Evolutionary conservation across 1,284 basidiomycete genomes (phyloP), one percentile per base, ranked within the genome.

Genomic region (Pseudozyma sp.): DNA sequence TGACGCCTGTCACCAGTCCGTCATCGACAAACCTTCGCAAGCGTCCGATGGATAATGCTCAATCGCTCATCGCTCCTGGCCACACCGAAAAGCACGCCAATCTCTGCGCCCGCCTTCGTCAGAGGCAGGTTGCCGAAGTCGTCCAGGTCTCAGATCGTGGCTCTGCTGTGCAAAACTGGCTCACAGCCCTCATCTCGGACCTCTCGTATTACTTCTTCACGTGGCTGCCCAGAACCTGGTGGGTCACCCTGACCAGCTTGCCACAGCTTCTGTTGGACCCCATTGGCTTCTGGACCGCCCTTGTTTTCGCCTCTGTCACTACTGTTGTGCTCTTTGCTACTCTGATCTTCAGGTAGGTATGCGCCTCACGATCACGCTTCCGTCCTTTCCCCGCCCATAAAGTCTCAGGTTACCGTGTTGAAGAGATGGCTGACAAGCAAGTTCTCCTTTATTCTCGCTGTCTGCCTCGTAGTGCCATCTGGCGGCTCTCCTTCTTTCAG

Each of bases 161-260:
- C 31, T 51, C 59, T 5, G 71, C 59, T 31, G 40, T 52, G 16
- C 46, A 54, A 1, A 47, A 51, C 54, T 75, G 68, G 68, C 51
- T 71, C 19, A 10, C 17, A 0, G 44, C 56, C 17, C 54, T 53
- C 3, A 4, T 67, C 13, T 44, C 46, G 3, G 72, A 75, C 35
- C n/a, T 70, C 14, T 45, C 13, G 33, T 61, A 66, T 39, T 75
- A 61, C 48, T 31, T 56, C 13, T 35, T 68, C 31, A 54, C 46
- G 2, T 74, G 71, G 71, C 30, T 74, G 35, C 63, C 58, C 33
- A 48, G 33, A 19, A 70, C 60, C 5, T 75, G 68, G 68, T 70
- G 62, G 55, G 16, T 29, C 30, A 63, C 66, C 11, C 30, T 71
- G 4, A 67, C 64, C 45, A 70, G 68, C 49, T 43, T 70, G 43